Evolutionary conservation across 176 grass and related monocot species (phyloP).

Genomic region (Puccinellia tenuiflora): DNA sequence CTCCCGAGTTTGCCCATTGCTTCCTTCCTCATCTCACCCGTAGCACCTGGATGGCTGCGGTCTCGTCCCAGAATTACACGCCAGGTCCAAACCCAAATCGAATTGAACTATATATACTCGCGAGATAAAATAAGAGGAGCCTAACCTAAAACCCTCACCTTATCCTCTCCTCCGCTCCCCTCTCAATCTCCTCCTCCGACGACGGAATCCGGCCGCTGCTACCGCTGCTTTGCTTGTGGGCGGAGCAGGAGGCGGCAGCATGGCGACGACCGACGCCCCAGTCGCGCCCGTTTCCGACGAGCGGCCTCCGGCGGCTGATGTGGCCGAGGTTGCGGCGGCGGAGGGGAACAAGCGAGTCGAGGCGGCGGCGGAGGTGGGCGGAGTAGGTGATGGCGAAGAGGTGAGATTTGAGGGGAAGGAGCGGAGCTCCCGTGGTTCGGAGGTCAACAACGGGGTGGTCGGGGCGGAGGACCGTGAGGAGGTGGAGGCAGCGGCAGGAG

Average conservation of each 20-base stretch:
- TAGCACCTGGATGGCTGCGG: background rate
- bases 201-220: constrained; percentile 2
- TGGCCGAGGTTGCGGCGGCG: background rate
- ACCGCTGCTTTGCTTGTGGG: constrained; percentile 5
- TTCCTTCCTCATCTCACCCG: constrained; percentile 2
- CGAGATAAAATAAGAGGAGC: background rate
- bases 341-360: background rate
- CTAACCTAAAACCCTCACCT: constrained; percentile 44
- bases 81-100: background rate
- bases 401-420: constrained; percentile 22
- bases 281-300: constrained; percentile 2
- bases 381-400: background rate
- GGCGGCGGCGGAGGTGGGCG: background rate
- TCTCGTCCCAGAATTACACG: constrained; percentile 23
- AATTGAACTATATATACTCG: constrained; percentile 1
- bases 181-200: background rate
- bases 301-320: background rate
- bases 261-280: constrained; percentile 21
- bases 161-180: constrained; percentile 29
- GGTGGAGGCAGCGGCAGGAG: background rate
- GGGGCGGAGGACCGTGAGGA: background rate
- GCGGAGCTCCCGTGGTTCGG: background rate
- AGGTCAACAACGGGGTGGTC: background rate
- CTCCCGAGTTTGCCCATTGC: background rate
- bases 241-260: constrained; percentile 27